Evolutionary conservation across 2,329 filamentous ascomycete genomes (phyloP), one percentile per base, ranked within the genome.

Genomic region (Ophiostoma piceae): DNA sequence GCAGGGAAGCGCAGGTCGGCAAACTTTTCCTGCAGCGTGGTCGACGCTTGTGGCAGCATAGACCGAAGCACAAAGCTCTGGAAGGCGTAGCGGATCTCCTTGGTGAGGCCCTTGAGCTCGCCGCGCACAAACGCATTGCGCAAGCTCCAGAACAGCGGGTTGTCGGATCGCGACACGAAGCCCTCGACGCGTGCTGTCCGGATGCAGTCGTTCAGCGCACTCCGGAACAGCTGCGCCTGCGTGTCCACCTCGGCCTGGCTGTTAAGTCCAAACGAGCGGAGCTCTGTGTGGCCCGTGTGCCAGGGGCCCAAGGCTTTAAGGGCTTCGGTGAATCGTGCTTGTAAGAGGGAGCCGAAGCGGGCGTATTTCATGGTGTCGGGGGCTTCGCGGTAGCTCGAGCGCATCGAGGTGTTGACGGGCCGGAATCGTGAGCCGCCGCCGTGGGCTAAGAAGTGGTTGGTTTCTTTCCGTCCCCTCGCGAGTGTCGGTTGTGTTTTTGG

Each of bases 1-100:
- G 89, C 85, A 0, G 95, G 95, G 78, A 88, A 93, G n/a, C 93
- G 87, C 74, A 97, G 81, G 79, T 97, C 92, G n/a, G 92, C 87
- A 16, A 96, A 79, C 26, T 84, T 83, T 74, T 82, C 81, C 74
- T 94, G 91, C 47, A 74, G 68, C 39, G 83, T 79, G 39, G 86
- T 80, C 67, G 89, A 80, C 3, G 81, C 82, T 26, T 81, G 79
- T 1, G 88, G 85, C 76, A 90, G 87, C 35, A 81, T 82, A 2
- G 82, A 77, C 14, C 85, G 84, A 71, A 88, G 81, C 26, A 90
- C 80, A 73, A 89, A 88, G 51, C 85, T 87, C 74, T 89, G 88
- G 76, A 95, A 92, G 41, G 86, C 81, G 75, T 89, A 90, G 19
- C 62, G 62, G 62, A 65, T 22, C 62, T 65, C 62, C 35, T 65